Evolutionary conservation across 305 asterid species (phyloP), one percentile per base, ranked within the genome.

Genomic region (Striga hermonthica): DNA sequence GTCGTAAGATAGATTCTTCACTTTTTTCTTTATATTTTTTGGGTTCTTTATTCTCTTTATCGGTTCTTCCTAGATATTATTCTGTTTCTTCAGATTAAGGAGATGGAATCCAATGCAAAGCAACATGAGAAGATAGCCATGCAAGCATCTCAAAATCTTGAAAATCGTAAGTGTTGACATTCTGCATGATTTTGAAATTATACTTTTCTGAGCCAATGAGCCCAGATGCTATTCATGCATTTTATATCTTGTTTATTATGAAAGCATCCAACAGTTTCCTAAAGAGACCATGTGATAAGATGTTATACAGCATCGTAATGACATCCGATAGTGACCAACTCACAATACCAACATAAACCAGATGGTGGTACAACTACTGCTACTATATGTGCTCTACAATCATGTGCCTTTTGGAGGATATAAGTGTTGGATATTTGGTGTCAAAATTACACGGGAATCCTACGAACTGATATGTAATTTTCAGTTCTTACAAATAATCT

Each of bases 101-200:
- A 90, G 62, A 80, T 93, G 95, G 99, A 88, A 74, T 81, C 81
- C 73, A 70, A 71, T 66, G 71, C 79, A 60, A 93, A 93, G 81
- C 86, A 83, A 59, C 93, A 86, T 61, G 95, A 86, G 70, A 90
- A 81, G 76, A 28, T 70, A 70, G 96, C 95, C 62, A 6, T 76
- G 81, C 92, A 90, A 81, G 95, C 89, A 39, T 73, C 88, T 14
- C 45, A 71, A 54, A 65, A 72, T 60, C 63, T 66, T 73, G 89
- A 90, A 8, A 35, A 74, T 9, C 83, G 99, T 93, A 78, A 81
- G 98, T 80, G 57, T 71, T 74, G 58, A 47, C 56, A 62, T 61
- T 68, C 50, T 70, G 64, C 45, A 13, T 45, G 62, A 55, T 64
- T 62, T 43, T 10, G 31, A 63, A 55, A 36, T 44, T 48, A 40